Evolutionary conservation across 495 filamentous ascomycete species (phyloP).

Genomic region (Penicillium angulare): DNA sequence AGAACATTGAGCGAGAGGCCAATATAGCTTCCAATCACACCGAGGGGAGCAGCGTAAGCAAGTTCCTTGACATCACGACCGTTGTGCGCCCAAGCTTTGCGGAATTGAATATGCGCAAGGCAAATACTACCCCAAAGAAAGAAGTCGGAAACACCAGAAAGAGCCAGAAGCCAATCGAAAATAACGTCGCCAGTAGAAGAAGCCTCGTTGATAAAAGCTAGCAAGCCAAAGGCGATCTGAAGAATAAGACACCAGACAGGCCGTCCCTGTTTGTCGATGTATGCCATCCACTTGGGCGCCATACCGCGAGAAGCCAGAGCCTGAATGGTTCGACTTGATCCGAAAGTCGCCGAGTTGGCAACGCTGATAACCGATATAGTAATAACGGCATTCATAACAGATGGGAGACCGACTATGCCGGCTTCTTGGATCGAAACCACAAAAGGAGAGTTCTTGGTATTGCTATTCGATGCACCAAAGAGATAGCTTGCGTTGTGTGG

Average conservation of each 20-base stretch:
- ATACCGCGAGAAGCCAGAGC: slow-evolving; percentile 56
- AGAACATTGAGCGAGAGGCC: slow-evolving; percentile 60
- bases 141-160: slow-evolving; percentile 64
- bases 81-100: slow-evolving; percentile 53
- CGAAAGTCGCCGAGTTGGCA: slow-evolving; percentile 63
- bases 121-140: slow-evolving; percentile 74
- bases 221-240: slow-evolving; percentile 51
- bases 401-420: slow-evolving; percentile 61
- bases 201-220: slow-evolving; percentile 55
- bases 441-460: slow-evolving; percentile 67
- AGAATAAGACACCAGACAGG: slow-evolving; percentile 54
- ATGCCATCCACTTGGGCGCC: slow-evolving; percentile 56
- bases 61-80: slow-evolving; percentile 67
- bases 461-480: slow-evolving; percentile 42
- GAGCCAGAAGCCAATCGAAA: slow-evolving; percentile 64
- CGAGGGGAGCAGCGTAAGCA: slow-evolving; percentile 63
- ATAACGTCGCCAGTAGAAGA: slow-evolving; percentile 30
- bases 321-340: slow-evolving; percentile 62
- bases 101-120: slow-evolving; percentile 73
- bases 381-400: slow-evolving; percentile 74
- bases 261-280: slow-evolving; percentile 58
- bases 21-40: slow-evolving; percentile 65
- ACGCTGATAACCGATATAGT: slow-evolving; percentile 65
- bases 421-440: slow-evolving; percentile 69
- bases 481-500: slow-evolving; percentile 46